Percentiles rank a stretch among this genome's conserved stretches.
Evolutionary conservation across 257 asterid species (phyloP).

Genomic region (Petunia axillaris): DNA sequence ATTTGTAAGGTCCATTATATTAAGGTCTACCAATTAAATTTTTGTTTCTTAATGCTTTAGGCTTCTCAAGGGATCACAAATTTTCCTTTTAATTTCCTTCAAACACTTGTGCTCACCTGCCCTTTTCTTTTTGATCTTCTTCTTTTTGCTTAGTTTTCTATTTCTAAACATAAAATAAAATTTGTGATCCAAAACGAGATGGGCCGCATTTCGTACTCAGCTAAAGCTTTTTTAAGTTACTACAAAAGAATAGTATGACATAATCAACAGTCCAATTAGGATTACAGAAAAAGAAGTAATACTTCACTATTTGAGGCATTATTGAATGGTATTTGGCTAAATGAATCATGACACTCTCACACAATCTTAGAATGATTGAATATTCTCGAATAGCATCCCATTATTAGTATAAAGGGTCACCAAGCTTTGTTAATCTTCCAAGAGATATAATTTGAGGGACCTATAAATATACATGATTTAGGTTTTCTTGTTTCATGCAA

Average conservation of each 20-base stretch:
- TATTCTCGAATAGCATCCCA: neutral
- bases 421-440: neutral
- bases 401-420: conserved; percentile 11
- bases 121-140: neutral
- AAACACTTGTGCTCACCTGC: conserved; percentile 18
- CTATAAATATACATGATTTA: neutral
- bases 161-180: too few relatives aligned
- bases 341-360: conserved; percentile 10
- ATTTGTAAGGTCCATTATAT: neutral
- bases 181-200: neutral
- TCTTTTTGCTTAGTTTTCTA: conserved; percentile 11
- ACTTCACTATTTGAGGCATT: conserved; percentile 16
- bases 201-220: neutral
- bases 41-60: conserved; percentile 22
- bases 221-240: neutral
- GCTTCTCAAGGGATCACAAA: neutral
- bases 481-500: neutral
- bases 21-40: neutral
- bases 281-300: neutral
- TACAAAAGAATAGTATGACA: conserved; percentile 21
- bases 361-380: conserved; percentile 12
- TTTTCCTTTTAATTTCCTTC: neutral
- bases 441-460: neutral
- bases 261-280: neutral
- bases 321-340: conserved; percentile 15